phyloP scores from a whole-genome alignment of 2,329 filamentous ascomycete genomes.

The Pseudopithomyces maydicus region DNA sequence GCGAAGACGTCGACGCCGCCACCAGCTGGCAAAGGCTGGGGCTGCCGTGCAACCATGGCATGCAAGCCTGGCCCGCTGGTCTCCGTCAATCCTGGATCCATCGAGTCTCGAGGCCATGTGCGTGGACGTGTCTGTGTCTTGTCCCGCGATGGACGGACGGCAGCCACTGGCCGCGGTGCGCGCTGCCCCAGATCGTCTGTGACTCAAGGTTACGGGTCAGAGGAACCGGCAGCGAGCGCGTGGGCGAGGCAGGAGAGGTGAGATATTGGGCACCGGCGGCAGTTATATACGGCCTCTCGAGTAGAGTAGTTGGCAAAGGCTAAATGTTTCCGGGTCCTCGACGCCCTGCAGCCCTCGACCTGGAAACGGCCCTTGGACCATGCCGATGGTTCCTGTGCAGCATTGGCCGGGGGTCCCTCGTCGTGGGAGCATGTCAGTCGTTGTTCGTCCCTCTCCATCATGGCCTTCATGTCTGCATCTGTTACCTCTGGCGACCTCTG shows the following conservation, averaged over 20 bases:
- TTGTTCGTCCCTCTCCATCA: conserved; percentile 7
- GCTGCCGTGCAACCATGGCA: conserved; percentile 34
- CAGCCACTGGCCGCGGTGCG: conserved; percentile 16
- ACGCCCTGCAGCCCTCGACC: conserved; percentile 31
- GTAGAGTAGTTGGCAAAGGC: conserved; percentile 40
- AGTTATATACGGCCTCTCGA: conserved; percentile 37
- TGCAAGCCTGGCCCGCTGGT: conserved; percentile 24
- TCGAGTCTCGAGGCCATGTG: conserved; percentile 38
- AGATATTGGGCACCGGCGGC: conserved; percentile 35
- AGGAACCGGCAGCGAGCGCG: conserved; percentile 28
- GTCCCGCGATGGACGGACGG: conserved; percentile 24
- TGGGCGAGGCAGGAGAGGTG: conserved; percentile 20
- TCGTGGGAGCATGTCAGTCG: conserved; percentile 26
- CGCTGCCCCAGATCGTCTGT: conserved; percentile 2
- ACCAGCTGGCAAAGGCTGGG: conserved; percentile 8
- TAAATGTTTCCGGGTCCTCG: conserved; percentile 39
- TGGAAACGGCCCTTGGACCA: conserved; percentile 40
- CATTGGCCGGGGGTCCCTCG: conserved; percentile 28
- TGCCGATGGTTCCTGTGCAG: conserved; percentile 36
- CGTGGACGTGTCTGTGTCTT: conserved; percentile 30
- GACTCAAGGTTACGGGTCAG: conserved; percentile 28
- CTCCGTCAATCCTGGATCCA: conserved; percentile 26
- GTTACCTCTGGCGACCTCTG: background rate
- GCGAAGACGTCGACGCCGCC: background rate
- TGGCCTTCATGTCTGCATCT: too few species aligned